Conservation (phyloP, 2,329 filamentous ascomycete genomes). For the Aspergillus uvarum region DNA sequence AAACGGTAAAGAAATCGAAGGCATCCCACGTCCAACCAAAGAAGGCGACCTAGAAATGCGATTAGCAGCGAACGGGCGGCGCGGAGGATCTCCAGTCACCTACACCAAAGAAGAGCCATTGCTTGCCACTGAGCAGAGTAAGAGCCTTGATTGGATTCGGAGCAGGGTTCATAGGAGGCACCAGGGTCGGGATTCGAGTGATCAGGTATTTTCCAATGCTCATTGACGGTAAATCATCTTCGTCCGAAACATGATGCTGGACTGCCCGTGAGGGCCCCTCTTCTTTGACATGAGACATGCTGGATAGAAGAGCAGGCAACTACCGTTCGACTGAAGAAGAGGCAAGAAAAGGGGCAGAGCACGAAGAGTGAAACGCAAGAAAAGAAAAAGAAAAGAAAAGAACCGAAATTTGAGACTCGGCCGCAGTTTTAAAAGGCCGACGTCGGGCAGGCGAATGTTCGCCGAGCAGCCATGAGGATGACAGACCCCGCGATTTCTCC, state of each 20-base stretch:
- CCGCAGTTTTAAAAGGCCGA: background rate
- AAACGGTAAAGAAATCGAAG: constrained; percentile 64
- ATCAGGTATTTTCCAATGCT: constrained; percentile 50
- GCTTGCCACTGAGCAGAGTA: constrained; percentile 52
- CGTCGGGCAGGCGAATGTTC: constrained; percentile 1
- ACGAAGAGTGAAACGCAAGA: background rate
- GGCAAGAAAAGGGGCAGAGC: background rate
- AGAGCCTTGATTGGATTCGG: constrained; percentile 56
- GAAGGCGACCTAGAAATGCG: constrained; percentile 35
- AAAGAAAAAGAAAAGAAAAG: background rate
- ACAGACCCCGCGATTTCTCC: background rate
- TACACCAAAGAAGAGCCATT: constrained; percentile 60
- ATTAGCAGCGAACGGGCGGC: constrained; percentile 3
- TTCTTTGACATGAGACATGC: background rate
- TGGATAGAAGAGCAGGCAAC: background rate
- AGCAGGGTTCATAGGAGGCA: constrained; percentile 56
- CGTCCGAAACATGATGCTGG: background rate
- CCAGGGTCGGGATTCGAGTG: constrained; percentile 55
- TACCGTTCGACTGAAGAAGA: background rate
- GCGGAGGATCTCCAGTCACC: constrained; percentile 5
- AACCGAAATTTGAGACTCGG: background rate
- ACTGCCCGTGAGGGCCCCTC: background rate
- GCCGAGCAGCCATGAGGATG: background rate
- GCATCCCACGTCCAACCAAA: constrained; percentile 57
- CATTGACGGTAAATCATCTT: constrained; percentile 22